Evolutionary conservation across 2,329 filamentous ascomycete genomes (phyloP), one percentile per base, ranked within the genome.

Genomic region (Samsoniella hepiali): DNA sequence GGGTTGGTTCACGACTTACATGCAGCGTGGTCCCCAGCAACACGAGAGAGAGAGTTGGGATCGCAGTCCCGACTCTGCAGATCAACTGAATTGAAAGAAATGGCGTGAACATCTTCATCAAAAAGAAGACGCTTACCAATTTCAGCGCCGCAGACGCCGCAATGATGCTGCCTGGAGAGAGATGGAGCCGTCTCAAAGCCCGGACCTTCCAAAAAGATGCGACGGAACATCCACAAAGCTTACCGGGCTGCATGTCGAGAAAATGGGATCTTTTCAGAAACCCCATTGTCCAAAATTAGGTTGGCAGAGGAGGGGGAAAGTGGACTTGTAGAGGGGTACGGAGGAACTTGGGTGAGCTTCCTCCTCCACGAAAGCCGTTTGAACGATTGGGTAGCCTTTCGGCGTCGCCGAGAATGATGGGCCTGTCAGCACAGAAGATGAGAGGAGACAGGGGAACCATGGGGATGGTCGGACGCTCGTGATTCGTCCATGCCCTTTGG

Each of bases 361-460:
- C 22, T 5, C 32, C 32, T 32, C 57, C 45, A 40, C 32, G 15
- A 49, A 27, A 38, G 40, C 55, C 45, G 45, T n/a, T 50, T 40
- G 32, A 5, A 42, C 45, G 56, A 22, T 36, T 47, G 15, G 22
- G 45, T 31, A n/a, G 44, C 34, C 22, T 17, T 22, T 54, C 58
- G 58, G 58, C 36, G 47, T 51, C 38, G 38, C 58, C 58, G 58
- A 44, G 5, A 11, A 15, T 45, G 36, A 53, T 34, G 36, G n/a
- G 17, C 34, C 58, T 53, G 58, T 61, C 58, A 54, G 58, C 38
- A 61, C 5, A 7, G 22, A 29, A 53, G n/a, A 51, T 51, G 27
- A 44, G 29, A 29, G 36, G 9, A 47, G 6, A 11, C 22, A 40
- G 9, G 27, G 47, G 45, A 22, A 22, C 15, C 27, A 50, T 49